Evolutionary conservation across 2,329 filamentous ascomycete species (phyloP).

Genomic region (Rugonectria rugulosa): DNA sequence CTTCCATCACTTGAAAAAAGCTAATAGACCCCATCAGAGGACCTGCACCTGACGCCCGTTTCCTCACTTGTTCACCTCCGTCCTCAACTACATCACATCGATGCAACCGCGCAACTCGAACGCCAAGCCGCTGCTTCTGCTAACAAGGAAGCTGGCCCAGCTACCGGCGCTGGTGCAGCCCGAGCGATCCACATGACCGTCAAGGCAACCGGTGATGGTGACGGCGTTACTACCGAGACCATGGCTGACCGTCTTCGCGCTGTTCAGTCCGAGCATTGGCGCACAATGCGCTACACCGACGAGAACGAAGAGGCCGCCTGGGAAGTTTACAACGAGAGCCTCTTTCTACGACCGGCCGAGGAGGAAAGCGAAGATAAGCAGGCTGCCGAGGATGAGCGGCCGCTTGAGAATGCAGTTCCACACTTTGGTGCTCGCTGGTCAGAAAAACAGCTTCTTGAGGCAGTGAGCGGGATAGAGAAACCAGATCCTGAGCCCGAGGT

Average conservation of each 20-base stretch:
- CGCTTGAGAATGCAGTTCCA: conserved; percentile 48
- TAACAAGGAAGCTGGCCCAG: conserved; percentile 44
- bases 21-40: conserved; percentile 59
- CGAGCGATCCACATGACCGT: conserved; percentile 87
- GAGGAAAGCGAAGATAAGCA: conserved; percentile 29
- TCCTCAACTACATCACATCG: conserved; percentile 91
- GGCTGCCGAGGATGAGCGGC: conserved; percentile 21
- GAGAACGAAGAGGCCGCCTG: conserved; percentile 81
- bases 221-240: conserved; percentile 70
- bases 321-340: conserved; percentile 75
- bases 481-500: conserved; percentile 37
- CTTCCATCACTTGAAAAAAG: neutral
- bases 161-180: conserved; percentile 58
- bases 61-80: conserved; percentile 87
- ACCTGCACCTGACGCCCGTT: conserved; percentile 86
- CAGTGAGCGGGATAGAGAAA: conserved; percentile 54
- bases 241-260: conserved; percentile 78
- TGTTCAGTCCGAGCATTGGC: conserved; percentile 86
- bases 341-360: conserved; percentile 54
- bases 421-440: conserved; percentile 52
- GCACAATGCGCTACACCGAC: conserved; percentile 79
- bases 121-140: conserved; percentile 51
- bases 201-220: conserved; percentile 76
- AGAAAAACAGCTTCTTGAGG: conserved; percentile 53
- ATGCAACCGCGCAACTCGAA: conserved; percentile 80